Evolutionary conservation across 495 filamentous ascomycete species (phyloP).

Genomic region (Penicillium manginii): DNA sequence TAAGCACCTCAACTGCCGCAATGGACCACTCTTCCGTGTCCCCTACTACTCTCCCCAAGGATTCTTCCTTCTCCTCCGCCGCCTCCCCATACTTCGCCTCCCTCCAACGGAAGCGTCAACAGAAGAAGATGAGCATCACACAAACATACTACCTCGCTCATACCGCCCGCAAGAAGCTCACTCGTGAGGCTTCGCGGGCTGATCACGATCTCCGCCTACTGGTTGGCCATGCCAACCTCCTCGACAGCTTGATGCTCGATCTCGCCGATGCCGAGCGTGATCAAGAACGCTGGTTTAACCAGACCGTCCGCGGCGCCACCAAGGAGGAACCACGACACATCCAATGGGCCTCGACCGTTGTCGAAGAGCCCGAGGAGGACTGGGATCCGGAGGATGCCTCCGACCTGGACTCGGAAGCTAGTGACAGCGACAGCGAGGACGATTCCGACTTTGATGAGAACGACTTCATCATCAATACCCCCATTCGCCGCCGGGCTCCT

Average conservation of each 20-base stretch:
- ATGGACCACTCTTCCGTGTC: constrained; percentile 21
- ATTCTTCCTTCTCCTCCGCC: constrained; percentile 25
- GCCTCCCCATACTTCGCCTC: constrained; percentile 41
- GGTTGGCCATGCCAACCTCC: constrained; percentile 96
- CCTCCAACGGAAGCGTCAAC: constrained; percentile 46
- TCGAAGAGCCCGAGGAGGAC: constrained; percentile 75
- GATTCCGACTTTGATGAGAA: constrained; percentile 57
- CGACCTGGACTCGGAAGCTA: constrained; percentile 54
- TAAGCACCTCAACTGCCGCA: constrained; percentile 33
- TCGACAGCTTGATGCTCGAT: constrained; percentile 94
- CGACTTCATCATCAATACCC: constrained; percentile 40
- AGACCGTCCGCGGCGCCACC: constrained; percentile 78
- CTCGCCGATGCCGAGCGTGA: constrained; percentile 92
- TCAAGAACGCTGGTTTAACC: constrained; percentile 98
- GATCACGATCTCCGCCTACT: constrained; percentile 95
- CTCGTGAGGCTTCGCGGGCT: constrained; percentile 80
- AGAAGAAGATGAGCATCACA: constrained; percentile 91
- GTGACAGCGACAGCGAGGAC: constrained; percentile 66
- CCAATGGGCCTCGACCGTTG: constrained; percentile 83
- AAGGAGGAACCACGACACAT: constrained; percentile 69
- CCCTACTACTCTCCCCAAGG: constrained; percentile 21
- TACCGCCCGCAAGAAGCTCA: constrained; percentile 94
- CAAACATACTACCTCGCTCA: constrained; percentile 98
- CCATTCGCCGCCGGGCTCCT: constrained; percentile 43
- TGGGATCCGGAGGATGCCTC: constrained; percentile 66